These are phyloP conservation scores for Pyrus bretschneideri DNA, from an alignment of 306 rosid species.

Conservation along the genomic window DNA sequence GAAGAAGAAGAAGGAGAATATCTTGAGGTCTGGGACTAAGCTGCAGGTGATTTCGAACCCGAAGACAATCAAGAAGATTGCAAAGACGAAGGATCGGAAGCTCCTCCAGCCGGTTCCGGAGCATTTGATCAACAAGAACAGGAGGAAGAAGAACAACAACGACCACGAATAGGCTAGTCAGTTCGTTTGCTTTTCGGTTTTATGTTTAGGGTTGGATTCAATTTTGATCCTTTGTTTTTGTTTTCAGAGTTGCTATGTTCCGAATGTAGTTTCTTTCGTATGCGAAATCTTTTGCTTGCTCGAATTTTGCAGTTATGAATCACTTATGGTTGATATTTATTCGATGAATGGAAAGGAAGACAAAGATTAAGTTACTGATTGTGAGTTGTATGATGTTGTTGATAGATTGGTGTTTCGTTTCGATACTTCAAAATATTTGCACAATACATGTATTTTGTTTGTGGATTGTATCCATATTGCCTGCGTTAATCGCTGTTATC, in stretches of 20 bases:
- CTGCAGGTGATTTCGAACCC: slow-evolving; percentile 77
- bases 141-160: neutral
- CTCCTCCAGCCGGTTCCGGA: slow-evolving; percentile 73
- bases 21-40: slow-evolving; percentile 69
- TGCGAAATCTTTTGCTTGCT: neutral
- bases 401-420: neutral
- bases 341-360: neutral
- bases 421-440: neutral
- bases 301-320: too few species aligned
- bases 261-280: neutral
- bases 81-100: slow-evolving; percentile 69
- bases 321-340: neutral
- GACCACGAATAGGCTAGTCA: neutral
- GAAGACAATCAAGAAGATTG: slow-evolving; percentile 71
- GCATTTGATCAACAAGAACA: slow-evolving; percentile 22
- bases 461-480: neutral
- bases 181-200: neutral
- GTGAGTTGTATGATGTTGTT: neutral
- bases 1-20: slow-evolving; percentile 88
- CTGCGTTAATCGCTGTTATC: neutral
- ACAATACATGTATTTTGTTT: neutral
- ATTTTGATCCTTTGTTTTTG: neutral
- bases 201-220: neutral
- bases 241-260: neutral
- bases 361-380: neutral